Evolutionary conservation across 78 protist genomes (phyloP).

Genomic region (Anaeramoeba ignava): DNA sequence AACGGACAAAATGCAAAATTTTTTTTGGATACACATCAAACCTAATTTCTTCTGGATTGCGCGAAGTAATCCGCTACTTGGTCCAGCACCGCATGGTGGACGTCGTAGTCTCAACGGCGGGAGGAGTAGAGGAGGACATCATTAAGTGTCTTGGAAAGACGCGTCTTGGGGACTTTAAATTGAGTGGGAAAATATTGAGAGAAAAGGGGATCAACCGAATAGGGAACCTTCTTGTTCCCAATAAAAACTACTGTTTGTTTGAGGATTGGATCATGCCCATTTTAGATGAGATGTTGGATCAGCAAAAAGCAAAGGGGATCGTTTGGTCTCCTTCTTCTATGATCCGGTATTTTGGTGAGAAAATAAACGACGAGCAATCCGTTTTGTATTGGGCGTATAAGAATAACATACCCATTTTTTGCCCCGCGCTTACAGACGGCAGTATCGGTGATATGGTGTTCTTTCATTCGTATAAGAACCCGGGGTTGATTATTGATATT

Average conservation of each 20-base stretch:
- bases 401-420: slow-evolving; percentile 93
- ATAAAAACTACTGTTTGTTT: slow-evolving; percentile 80
- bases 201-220: slow-evolving; percentile 79
- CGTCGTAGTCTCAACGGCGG: slow-evolving; percentile 89
- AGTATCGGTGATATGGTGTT: slow-evolving; percentile 96
- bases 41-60: slow-evolving; percentile 82
- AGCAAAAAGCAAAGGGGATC: slow-evolving; percentile 18
- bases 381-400: slow-evolving; percentile 86
- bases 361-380: slow-evolving; percentile 68
- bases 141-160: slow-evolving; percentile 94
- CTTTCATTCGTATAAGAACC: slow-evolving; percentile 74
- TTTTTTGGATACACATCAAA: slow-evolving; percentile 94
- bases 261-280: slow-evolving; percentile 94
- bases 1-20: slow-evolving; percentile 31
- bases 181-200: slow-evolving; percentile 37
- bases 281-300: slow-evolving; percentile 45
- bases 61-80: slow-evolving; percentile 79
- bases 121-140: slow-evolving; percentile 98
- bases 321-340: slow-evolving; percentile 84
- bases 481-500: slow-evolving; percentile 82
- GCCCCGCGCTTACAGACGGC: slow-evolving; percentile 98
- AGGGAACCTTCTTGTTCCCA: slow-evolving; percentile 96
- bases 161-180: slow-evolving; percentile 75
- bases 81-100: slow-evolving; percentile 62
- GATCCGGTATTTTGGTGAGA: slow-evolving; percentile 82